phyloP scores from a whole-genome alignment of 1,139 yeast species.

The Taphrina betulina region DNA sequence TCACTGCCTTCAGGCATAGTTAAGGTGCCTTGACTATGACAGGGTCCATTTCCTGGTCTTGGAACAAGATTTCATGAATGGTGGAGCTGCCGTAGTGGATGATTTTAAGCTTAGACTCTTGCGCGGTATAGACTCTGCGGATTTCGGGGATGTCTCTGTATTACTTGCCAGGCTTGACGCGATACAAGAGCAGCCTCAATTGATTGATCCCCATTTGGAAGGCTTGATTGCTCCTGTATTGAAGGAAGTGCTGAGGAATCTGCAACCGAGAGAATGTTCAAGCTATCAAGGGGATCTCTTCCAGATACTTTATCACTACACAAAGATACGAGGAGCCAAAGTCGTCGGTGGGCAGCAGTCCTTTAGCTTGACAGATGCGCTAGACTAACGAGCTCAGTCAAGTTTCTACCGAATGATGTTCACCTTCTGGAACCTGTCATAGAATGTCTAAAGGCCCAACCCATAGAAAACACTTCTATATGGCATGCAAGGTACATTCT shows the following conservation, averaged over 20 bases:
- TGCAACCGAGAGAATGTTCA: not conserved
- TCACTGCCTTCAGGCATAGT: no score
- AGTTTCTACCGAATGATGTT: slow-evolving; percentile 62
- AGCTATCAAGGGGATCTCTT: slow-evolving; percentile 8
- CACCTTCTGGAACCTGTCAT: slow-evolving; percentile 47
- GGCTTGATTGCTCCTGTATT: slow-evolving; percentile 38
- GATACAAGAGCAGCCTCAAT: slow-evolving; percentile 46
- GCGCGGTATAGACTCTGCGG: not conserved
- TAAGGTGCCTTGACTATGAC: no score
- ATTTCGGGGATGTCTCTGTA: not conserved
- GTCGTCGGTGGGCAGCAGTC: slow-evolving; percentile 48
- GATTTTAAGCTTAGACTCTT: not conserved
- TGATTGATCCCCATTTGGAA: slow-evolving; percentile 44
- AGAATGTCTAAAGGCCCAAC: slow-evolving; percentile 36
- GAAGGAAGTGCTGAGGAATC: slow-evolving; percentile 32
- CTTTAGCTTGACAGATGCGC: no score
- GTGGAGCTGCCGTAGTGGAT: not conserved
- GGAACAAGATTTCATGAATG: slow-evolving; percentile 1
- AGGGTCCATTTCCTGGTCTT: no score
- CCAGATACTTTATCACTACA: slow-evolving; percentile 53
- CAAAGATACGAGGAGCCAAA: slow-evolving; percentile 68
- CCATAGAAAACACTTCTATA: slow-evolving; percentile 14
- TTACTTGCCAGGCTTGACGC: slow-evolving; percentile 39
- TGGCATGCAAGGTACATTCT: slow-evolving; percentile 63
- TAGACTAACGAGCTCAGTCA: no score